Evolutionary conservation across 352 stramenopile species (phyloP).

Genomic region (Saprolegnia diclina): DNA sequence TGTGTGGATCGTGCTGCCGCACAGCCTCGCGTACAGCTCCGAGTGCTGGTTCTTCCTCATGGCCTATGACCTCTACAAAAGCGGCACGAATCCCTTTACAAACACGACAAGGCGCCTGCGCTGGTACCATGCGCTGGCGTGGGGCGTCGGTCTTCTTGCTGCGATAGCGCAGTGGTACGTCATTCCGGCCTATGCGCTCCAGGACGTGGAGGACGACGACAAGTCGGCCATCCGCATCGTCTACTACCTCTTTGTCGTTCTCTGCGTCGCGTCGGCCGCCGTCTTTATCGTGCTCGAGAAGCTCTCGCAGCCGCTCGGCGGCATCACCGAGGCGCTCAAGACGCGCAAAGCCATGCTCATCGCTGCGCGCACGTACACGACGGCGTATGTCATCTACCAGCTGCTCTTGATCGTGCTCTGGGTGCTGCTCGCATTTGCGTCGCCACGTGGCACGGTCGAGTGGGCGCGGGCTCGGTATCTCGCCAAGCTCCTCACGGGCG

Average conservation of each 20-base stretch:
- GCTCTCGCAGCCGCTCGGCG: slow-evolving; percentile 57
- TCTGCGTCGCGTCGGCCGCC: slow-evolving; percentile 59
- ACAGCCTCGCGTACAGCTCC: slow-evolving; percentile 73
- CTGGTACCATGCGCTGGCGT: slow-evolving; percentile 72
- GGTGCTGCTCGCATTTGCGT: slow-evolving; percentile 45
- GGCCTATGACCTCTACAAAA: slow-evolving; percentile 80
- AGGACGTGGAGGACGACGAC: slow-evolving; percentile 60
- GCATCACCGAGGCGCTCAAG: slow-evolving; percentile 70
- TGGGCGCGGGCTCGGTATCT: slow-evolving; percentile 40
- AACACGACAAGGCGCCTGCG: slow-evolving; percentile 68
- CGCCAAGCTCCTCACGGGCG: slow-evolving; percentile 61
- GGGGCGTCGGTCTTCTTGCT: slow-evolving; percentile 51
- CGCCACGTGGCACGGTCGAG: slow-evolving; percentile 1
- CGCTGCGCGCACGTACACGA: slow-evolving; percentile 73
- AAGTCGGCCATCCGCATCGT: slow-evolving; percentile 41
- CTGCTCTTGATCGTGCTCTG: slow-evolving; percentile 77
- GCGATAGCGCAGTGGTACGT: slow-evolving; percentile 52
- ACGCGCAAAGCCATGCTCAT: slow-evolving; percentile 79
- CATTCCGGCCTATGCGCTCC: slow-evolving; percentile 43
- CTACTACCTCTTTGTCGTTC: slow-evolving; percentile 71
- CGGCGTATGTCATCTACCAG: slow-evolving; percentile 77
- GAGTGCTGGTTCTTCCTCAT: slow-evolving; percentile 86
- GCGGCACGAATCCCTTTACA: slow-evolving; percentile 82
- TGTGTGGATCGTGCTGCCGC: slow-evolving; percentile 51
- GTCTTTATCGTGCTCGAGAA: slow-evolving; percentile 63